Evolutionary conservation across 352 stramenopile species (phyloP).

Genomic region (Peronospora destructor): DNA sequence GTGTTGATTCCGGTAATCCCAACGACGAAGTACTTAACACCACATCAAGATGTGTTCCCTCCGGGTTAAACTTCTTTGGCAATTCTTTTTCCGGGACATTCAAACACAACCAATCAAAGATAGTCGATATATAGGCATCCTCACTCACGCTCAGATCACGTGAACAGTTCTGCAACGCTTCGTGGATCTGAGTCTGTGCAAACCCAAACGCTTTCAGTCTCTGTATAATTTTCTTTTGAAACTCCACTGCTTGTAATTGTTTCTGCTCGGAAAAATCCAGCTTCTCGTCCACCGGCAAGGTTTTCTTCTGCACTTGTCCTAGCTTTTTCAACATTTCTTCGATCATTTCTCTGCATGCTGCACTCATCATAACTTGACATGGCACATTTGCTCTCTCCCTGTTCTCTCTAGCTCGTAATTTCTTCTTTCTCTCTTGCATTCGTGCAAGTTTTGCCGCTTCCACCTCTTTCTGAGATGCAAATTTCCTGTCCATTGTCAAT

Average conservation of each 20-base stretch:
- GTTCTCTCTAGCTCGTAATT: conserved; percentile 83
- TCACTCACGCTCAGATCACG: conserved; percentile 16
- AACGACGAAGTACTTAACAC: conserved; percentile 30
- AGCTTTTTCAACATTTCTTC: conserved; percentile 69
- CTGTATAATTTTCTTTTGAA: conserved; percentile 19
- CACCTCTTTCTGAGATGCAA: conserved; percentile 68
- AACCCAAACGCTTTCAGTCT: conserved; percentile 57
- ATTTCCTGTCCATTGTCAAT: conserved; percentile 70
- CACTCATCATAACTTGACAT: conserved; percentile 89
- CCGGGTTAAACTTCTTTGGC: conserved; percentile 79
- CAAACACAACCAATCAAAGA: conserved; percentile 81
- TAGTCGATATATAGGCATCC: conserved; percentile 21
- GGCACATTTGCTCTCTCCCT: conserved; percentile 86
- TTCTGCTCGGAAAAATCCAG: conserved; percentile 1
- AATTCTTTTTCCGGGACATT: conserved; percentile 68
- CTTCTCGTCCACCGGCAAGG: neutral
- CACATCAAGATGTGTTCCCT: conserved; percentile 87
- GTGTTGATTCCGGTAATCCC: conserved; percentile 10
- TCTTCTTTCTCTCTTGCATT: conserved; percentile 63
- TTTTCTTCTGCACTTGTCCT: conserved; percentile 20
- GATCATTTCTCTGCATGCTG: conserved; percentile 78
- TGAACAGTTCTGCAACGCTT: conserved; percentile 34
- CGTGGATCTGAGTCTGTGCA: conserved; percentile 36
- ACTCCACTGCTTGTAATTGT: conserved; percentile 15
- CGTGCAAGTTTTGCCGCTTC: conserved; percentile 48